Percentiles rank a stretch among this genome's conserved stretches.
Evolutionary conservation across 192 early-diverging fungal species (phyloP).

Genomic region (Chytriomyces sp.): DNA sequence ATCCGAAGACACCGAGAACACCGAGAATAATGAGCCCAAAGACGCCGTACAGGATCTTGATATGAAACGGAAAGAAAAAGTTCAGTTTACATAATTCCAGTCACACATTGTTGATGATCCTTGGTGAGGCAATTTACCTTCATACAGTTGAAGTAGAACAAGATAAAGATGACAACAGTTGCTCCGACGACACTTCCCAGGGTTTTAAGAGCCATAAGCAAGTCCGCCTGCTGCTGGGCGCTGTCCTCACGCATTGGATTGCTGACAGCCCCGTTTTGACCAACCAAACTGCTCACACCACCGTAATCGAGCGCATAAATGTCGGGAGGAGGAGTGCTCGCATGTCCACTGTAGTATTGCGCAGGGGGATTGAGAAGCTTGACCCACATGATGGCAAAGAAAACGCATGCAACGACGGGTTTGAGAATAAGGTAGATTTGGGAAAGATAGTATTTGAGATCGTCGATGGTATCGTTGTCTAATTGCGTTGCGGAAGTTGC

Average conservation of each 20-base stretch:
- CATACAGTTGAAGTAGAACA: constrained; percentile 79
- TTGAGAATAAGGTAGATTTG: constrained; percentile 83
- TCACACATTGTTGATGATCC: background rate
- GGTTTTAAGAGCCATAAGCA: constrained; percentile 71
- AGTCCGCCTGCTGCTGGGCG: constrained; percentile 30
- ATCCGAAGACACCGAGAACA: constrained; percentile 80
- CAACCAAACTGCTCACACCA: constrained; percentile 6
- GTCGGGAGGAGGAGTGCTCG: constrained; percentile 11
- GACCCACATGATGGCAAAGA: constrained; percentile 84
- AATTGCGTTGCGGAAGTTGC: background rate
- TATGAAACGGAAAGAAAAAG: background rate
- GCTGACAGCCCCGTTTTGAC: constrained; percentile 17
- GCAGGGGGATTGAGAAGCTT: constrained; percentile 64
- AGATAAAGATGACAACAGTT: constrained; percentile 73
- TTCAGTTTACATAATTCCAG: background rate
- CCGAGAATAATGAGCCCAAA: constrained; percentile 74
- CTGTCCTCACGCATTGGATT: constrained; percentile 33
- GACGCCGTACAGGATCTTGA: constrained; percentile 72
- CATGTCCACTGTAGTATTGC: constrained; percentile 51
- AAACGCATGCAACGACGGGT: constrained; percentile 78
- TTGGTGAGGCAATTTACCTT: constrained; percentile 55
- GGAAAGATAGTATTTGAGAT: constrained; percentile 78
- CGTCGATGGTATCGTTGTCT: constrained; percentile 49
- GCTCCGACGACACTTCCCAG: constrained; percentile 79
- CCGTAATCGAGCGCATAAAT: constrained; percentile 37